Conservation (phyloP, 2,329 filamentous ascomycete species). For the Trichoderma atroviride region DNA sequence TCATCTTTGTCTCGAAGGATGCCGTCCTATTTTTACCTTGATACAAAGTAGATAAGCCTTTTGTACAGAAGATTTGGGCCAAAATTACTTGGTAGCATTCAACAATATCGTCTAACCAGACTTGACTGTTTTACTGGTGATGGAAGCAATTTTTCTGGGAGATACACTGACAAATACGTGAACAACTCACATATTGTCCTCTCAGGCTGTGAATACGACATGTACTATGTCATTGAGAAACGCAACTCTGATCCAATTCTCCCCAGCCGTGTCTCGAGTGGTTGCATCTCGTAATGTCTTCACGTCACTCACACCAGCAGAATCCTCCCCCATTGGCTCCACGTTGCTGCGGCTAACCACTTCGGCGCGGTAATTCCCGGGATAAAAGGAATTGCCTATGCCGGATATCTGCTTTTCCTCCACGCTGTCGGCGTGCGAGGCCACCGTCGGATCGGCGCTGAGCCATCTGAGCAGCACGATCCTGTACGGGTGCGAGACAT, state of each 20-base stretch:
- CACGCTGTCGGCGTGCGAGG: conserved; percentile 13
- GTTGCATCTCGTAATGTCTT: conserved; percentile 23
- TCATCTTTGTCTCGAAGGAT: background rate
- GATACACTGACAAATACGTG: background rate
- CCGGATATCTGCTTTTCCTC: conserved; percentile 26
- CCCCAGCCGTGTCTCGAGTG: conserved; percentile 27
- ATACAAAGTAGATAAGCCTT: background rate
- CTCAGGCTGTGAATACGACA: background rate
- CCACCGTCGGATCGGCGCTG: conserved; percentile 21
- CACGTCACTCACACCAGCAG: background rate
- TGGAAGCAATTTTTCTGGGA: background rate
- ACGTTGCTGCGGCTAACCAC: conserved; percentile 18
- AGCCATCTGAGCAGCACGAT: conserved; percentile 25
- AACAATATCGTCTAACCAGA: background rate
- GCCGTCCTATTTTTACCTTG: background rate
- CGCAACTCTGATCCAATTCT: conserved; percentile 9
- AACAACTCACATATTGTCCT: background rate
- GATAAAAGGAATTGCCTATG: background rate
- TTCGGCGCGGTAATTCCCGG: conserved; percentile 24
- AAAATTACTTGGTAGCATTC: background rate
- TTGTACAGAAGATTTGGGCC: background rate
- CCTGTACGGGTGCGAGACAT: conserved; percentile 29
- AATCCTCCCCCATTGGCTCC: conserved; percentile 7
- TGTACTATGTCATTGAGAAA: conserved; percentile 15
- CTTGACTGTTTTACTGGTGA: background rate